Conservation (phyloP, 495 filamentous ascomycete genomes). For the Daldinia childiae region DNA sequence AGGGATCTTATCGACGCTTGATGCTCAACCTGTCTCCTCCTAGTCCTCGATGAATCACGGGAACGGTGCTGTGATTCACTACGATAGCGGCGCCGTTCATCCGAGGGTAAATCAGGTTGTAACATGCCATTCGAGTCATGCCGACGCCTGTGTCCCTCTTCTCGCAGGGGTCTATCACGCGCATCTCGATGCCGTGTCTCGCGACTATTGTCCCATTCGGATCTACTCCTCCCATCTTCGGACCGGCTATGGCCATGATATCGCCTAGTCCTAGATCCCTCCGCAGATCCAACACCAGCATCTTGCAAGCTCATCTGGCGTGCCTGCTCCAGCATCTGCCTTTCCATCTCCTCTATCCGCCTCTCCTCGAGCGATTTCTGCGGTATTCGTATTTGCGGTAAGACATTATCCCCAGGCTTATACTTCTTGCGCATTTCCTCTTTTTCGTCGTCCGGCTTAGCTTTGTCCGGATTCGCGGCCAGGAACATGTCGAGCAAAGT, state of each 20-base stretch:
- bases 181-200: constrained; percentile 40
- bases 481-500: constrained; percentile 85
- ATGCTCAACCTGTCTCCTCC: constrained; percentile 74
- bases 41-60: constrained; percentile 46
- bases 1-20: constrained; percentile 87
- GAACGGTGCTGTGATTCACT: constrained; percentile 50
- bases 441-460: constrained; percentile 72
- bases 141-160: constrained; percentile 44
- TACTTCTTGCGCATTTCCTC: constrained; percentile 74
- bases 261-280: constrained; percentile 52
- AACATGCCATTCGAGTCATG: constrained; percentile 46
- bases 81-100: constrained; percentile 50
- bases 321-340: constrained; percentile 73
- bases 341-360: constrained; percentile 69
- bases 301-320: constrained; percentile 77
- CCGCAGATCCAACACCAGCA: constrained; percentile 57
- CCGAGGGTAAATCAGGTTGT: constrained; percentile 42
- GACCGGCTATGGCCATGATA: constrained; percentile 58
- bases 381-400: constrained; percentile 62
- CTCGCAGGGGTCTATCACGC: constrained; percentile 39
- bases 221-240: constrained; percentile 45
- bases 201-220: constrained; percentile 48
- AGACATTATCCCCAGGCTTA: constrained; percentile 78
- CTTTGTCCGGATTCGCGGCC: constrained; percentile 75
- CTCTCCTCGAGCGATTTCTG: constrained; percentile 58